Percentiles rank a stretch among this genome's conserved stretches.
These are phyloP conservation scores for Cryomyces antarcticus DNA, from an alignment of 495 filamentous ascomycete genomes.

Conservation along the genomic window DNA sequence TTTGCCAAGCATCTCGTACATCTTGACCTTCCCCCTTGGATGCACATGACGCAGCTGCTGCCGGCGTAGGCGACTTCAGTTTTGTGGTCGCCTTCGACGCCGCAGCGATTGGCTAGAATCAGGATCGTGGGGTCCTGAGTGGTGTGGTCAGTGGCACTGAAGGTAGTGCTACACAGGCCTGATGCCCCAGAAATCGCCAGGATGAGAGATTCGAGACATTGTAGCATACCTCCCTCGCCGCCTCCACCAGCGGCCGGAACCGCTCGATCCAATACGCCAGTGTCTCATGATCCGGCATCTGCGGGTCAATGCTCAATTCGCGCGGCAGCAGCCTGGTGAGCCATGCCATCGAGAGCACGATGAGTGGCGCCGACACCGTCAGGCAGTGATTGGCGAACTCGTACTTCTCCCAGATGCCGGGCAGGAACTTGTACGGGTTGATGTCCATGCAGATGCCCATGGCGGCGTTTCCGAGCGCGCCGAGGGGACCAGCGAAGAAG, in stretches of 20 bases:
- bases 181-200: no score
- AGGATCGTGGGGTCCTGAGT: neutral
- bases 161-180: no score
- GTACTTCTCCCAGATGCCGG: conserved; percentile 50
- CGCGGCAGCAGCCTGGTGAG: conserved; percentile 33
- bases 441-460: conserved; percentile 83
- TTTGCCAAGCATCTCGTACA: conserved; percentile 50
- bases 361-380: conserved; percentile 41
- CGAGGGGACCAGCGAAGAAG: neutral
- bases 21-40: conserved; percentile 44
- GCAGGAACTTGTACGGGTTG: conserved; percentile 59
- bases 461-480: conserved; percentile 31
- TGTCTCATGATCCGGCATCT: conserved; percentile 55
- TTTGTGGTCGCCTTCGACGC: conserved; percentile 26
- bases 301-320: conserved; percentile 15
- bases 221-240: conserved; percentile 20
- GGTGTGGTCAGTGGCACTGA: neutral
- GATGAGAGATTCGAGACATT: neutral
- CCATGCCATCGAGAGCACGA: conserved; percentile 83
- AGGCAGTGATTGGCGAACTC: conserved; percentile 73
- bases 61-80: conserved; percentile 53
- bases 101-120: neutral
- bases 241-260: conserved; percentile 48
- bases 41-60: conserved; percentile 60
- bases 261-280: conserved; percentile 81